Conservation (phyloP, 2,329 filamentous ascomycete genomes). For the Ceratocystis papillata region DNA sequence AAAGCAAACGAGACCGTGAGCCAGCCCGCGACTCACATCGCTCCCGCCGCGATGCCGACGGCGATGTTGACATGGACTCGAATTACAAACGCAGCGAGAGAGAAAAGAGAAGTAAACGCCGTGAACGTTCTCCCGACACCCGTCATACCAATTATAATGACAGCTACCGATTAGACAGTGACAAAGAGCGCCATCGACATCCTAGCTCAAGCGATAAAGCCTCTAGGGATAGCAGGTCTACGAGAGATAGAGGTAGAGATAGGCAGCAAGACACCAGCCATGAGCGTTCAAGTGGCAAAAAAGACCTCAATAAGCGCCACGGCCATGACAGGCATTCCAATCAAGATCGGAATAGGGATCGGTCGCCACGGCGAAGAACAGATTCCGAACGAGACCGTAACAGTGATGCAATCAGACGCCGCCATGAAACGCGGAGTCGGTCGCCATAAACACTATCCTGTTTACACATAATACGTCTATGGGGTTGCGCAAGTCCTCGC, state of each 20-base stretch:
- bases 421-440: constrained; percentile 23
- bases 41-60: constrained; percentile 30
- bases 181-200: neutral
- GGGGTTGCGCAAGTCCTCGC: neutral
- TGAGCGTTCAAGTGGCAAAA: constrained; percentile 14
- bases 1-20: neutral
- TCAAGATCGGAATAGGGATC: constrained; percentile 27
- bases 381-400: constrained; percentile 21
- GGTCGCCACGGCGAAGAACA: constrained; percentile 24
- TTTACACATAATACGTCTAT: neutral
- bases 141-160: neutral
- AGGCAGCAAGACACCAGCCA: neutral
- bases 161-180: neutral
- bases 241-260: neutral
- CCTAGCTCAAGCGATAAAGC: neutral
- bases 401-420: constrained; percentile 25
- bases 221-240: neutral
- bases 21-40: constrained; percentile 40
- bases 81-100: constrained; percentile 28
- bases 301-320: constrained; percentile 28
- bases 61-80: constrained; percentile 26
- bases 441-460: neutral
- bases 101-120: constrained; percentile 20
- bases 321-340: constrained; percentile 26
- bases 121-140: constrained; percentile 5